phyloP scores from a whole-genome alignment of 2,329 filamentous ascomycete species.

The Paradendryphiella salina region DNA sequence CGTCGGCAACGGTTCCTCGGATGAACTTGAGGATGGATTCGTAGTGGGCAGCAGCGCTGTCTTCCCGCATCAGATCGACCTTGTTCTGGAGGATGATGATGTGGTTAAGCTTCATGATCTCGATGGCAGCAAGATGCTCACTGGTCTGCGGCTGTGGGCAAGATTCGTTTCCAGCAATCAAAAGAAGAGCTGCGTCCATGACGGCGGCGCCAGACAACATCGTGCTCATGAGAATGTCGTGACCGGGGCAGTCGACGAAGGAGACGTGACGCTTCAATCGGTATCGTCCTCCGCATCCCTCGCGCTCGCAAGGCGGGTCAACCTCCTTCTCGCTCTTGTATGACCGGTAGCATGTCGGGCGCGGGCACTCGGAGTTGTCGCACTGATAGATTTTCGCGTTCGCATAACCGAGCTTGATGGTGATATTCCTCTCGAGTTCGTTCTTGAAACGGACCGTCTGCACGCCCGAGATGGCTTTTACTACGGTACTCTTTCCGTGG shows the following conservation, averaged over 20 bases:
- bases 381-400: slow-evolving; percentile 99
- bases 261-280: slow-evolving; percentile 69
- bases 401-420: slow-evolving; percentile 98
- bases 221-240: slow-evolving; percentile 99
- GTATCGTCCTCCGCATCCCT: slow-evolving; percentile 87
- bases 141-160: slow-evolving; percentile 98
- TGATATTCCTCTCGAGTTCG: slow-evolving; percentile 98
- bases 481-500: slow-evolving; percentile 97
- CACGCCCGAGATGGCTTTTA: slow-evolving; percentile 98
- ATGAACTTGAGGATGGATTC: slow-evolving; percentile 99
- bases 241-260: slow-evolving; percentile 97
- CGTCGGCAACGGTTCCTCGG: slow-evolving; percentile 92
- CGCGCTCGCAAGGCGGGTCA: slow-evolving; percentile 91
- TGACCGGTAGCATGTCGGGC: slow-evolving; percentile 92
- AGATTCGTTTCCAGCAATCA: slow-evolving; percentile 97
- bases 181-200: slow-evolving; percentile 96
- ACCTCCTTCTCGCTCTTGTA: slow-evolving; percentile 99
- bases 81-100: slow-evolving; percentile 99
- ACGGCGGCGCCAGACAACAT: slow-evolving; percentile 99
- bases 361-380: slow-evolving; percentile 85
- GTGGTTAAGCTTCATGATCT: slow-evolving; percentile 99
- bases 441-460: slow-evolving; percentile 99
- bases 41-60: slow-evolving; percentile 90
- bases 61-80: slow-evolving; percentile 97
- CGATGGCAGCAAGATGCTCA: slow-evolving; percentile 97